phyloP scores from a whole-genome alignment of 257 asterid genomes.

The Buddleja alternifolia region DNA sequence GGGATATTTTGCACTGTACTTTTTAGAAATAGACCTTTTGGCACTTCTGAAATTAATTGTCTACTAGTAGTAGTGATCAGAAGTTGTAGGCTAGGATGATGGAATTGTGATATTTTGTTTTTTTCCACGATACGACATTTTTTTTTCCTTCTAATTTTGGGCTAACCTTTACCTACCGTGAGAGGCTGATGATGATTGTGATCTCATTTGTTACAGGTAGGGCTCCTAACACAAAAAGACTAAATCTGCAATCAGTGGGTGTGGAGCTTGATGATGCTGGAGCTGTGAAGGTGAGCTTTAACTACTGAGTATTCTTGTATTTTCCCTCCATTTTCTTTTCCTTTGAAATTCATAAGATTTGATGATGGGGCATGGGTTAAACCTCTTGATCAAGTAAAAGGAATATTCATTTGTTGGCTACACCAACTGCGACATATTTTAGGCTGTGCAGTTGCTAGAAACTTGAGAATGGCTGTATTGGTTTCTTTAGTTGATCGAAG shows the following conservation, averaged over 20 bases:
- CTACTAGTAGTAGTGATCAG: no score
- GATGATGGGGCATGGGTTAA: background rate
- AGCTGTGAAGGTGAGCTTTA: conserved; percentile 72
- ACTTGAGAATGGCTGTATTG: no score
- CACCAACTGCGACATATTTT: no score
- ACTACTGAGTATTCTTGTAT: conserved; percentile 5
- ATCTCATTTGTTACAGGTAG: conserved; percentile 63
- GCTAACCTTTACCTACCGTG: conserved; percentile 9
- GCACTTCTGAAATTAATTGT: no score
- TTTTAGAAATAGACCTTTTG: no score
- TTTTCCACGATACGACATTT: background rate
- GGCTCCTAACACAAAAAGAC: conserved; percentile 83
- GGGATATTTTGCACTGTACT: background rate
- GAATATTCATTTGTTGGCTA: no score
- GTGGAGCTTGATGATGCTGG: conserved; percentile 71
- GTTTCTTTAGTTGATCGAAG: no score
- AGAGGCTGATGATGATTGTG: conserved; percentile 20
- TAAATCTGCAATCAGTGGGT: conserved; percentile 86
- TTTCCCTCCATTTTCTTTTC: conserved; percentile 18
- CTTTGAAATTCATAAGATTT: background rate
- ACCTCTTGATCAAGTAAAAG: no score
- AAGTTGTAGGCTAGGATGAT: no score
- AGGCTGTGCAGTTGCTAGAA: no score
- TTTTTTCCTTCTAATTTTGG: background rate
- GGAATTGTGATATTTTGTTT: no score